Conservation (phyloP, 2,329 filamentous ascomycete genomes). For the Neonectria faginata region DNA sequence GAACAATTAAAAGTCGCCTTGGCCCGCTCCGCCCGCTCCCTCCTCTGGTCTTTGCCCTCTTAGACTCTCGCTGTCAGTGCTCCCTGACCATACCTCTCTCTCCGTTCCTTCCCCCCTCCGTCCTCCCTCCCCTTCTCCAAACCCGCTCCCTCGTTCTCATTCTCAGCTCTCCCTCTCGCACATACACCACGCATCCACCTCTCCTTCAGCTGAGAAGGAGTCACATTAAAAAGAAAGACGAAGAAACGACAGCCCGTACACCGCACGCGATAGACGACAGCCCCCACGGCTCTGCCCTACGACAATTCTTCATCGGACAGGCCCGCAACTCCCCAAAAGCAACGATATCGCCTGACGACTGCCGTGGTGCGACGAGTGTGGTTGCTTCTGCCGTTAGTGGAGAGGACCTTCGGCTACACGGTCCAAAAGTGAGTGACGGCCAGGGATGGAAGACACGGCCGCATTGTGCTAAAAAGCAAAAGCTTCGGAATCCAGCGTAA, state of each 20-base stretch:
- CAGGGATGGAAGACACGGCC: conserved; percentile 40
- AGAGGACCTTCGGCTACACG: conserved; percentile 32
- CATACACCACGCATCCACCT: conserved; percentile 24
- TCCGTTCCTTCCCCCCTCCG: conserved; percentile 16
- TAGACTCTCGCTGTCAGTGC: conserved; percentile 8
- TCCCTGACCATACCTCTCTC: conserved; percentile 21
- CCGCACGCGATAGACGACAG: conserved; percentile 21
- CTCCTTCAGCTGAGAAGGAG: conserved; percentile 11
- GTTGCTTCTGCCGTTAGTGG: conserved; percentile 35
- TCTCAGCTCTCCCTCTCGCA: conserved; percentile 11
- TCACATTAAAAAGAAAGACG: conserved; percentile 15
- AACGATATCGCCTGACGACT: conserved; percentile 41
- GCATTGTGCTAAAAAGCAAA: conserved; percentile 45
- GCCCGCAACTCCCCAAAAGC: conserved; percentile 38
- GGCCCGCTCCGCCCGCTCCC: conserved; percentile 38
- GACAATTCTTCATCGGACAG: conserved; percentile 38
- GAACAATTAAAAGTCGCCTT: conserved; percentile 41
- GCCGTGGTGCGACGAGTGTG: conserved; percentile 43
- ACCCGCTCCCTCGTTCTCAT: conserved; percentile 8
- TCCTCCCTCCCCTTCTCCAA: conserved; percentile 17
- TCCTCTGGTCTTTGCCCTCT: conserved; percentile 32
- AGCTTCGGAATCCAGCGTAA: conserved; percentile 40
- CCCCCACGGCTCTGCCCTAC: conserved; percentile 20
- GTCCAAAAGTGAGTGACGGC: conserved; percentile 41
- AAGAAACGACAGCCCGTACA: conserved; percentile 33